phyloP scores from a whole-genome alignment of 2,329 filamentous ascomycete genomes.

The Anthostomella pinea region DNA sequence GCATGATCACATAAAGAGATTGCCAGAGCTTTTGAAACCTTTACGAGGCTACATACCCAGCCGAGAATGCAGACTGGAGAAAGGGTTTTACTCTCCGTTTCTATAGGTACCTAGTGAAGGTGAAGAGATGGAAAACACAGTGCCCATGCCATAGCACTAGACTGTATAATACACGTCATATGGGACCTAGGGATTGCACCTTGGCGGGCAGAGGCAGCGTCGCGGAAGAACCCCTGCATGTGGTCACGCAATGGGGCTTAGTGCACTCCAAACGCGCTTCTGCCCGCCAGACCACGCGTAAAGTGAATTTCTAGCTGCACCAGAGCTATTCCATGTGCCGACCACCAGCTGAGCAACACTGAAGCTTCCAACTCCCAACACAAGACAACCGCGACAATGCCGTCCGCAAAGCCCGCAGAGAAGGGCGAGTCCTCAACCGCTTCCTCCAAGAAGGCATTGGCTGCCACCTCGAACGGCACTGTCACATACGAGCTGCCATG shows the following conservation, averaged over 20 bases:
- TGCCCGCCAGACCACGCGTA: conserved; percentile 26
- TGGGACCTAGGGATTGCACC: too few species aligned
- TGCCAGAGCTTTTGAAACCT: too few species aligned
- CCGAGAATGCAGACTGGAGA: too few species aligned
- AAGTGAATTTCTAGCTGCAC: conserved; percentile 23
- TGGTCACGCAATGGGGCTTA: conserved; percentile 6
- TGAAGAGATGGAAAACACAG: too few species aligned
- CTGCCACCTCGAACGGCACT: conserved; percentile 47
- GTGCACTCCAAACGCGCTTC: conserved; percentile 20
- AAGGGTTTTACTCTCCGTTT: too few species aligned
- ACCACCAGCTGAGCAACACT: not conserved
- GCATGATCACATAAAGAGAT: too few species aligned
- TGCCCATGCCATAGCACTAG: too few species aligned
- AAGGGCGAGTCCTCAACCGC: conserved; percentile 60
- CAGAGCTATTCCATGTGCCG: conserved; percentile 4
- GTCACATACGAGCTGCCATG: conserved; percentile 75
- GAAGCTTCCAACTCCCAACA: conserved; percentile 1
- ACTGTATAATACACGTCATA: too few species aligned
- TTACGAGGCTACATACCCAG: too few species aligned
- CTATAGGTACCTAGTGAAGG: too few species aligned
- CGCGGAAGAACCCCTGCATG: too few species aligned
- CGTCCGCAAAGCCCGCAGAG: conserved; percentile 48
- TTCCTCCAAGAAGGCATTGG: conserved; percentile 55
- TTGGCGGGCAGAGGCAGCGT: too few species aligned
- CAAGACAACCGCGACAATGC: conserved; percentile 39